A percentile compares a stretch with the other conserved stretches of the same genome.
These are phyloP conservation scores for Schwanniomyces etchellsii DNA, from an alignment of 1,139 yeast species.

Conservation along the genomic window DNA sequence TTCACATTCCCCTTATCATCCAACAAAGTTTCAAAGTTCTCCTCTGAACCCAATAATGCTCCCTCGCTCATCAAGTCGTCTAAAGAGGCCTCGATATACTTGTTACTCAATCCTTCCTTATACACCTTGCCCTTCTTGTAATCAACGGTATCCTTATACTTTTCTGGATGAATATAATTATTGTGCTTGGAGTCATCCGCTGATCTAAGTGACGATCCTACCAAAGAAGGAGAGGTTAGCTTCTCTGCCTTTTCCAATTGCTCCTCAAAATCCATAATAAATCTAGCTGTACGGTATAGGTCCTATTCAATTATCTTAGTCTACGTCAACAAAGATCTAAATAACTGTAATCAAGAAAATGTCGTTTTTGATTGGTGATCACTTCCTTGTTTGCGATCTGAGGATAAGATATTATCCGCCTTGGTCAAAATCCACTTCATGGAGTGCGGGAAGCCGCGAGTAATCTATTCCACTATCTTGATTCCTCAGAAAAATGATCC, in stretches of 20 bases:
- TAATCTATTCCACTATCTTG: too few relatives aligned
- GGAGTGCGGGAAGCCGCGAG: too few relatives aligned
- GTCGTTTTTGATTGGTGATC: neutral
- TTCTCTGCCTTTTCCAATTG: constrained; percentile 50
- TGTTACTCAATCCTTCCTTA: constrained; percentile 7
- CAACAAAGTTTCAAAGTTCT: constrained; percentile 45
- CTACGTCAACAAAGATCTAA: too few relatives aligned
- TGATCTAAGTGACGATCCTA: constrained; percentile 50
- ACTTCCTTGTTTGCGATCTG: too few relatives aligned
- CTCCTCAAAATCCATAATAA: constrained; percentile 47
- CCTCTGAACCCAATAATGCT: constrained; percentile 54
- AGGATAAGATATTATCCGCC: too few relatives aligned
- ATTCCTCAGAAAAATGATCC: too few relatives aligned
- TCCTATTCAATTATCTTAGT: neutral
- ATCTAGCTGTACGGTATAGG: constrained; percentile 1
- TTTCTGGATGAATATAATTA: constrained; percentile 45
- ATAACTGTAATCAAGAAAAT: neutral
- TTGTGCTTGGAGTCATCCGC: constrained; percentile 45
- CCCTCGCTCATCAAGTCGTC: constrained; percentile 58
- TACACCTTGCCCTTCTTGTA: constrained; percentile 10
- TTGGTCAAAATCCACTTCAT: too few relatives aligned
- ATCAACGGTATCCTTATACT: constrained; percentile 18
- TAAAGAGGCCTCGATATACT: constrained; percentile 38
- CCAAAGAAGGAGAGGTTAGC: constrained; percentile 48
- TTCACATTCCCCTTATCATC: constrained; percentile 50